phyloP scores from a whole-genome alignment of 1,284 basidiomycete species.

The Sanghuangporus baumii region DNA sequence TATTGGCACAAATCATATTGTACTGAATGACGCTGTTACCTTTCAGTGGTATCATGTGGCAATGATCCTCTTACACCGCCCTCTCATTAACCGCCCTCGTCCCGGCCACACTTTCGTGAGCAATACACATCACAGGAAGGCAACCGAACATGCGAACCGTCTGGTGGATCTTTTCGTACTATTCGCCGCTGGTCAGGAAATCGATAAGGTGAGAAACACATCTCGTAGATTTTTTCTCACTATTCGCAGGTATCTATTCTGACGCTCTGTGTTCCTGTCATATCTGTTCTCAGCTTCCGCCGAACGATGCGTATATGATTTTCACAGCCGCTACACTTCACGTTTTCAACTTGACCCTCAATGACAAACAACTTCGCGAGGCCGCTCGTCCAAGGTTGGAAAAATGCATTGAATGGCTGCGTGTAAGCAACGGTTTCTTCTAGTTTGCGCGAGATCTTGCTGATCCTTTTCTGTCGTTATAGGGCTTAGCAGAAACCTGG shows the following conservation, averaged over 20 bases:
- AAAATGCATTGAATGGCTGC: conserved; percentile 17
- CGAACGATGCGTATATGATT: conserved; percentile 18
- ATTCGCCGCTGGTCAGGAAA: conserved; percentile 15
- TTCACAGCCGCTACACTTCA: conserved; percentile 17
- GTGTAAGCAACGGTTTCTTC: conserved; percentile 3
- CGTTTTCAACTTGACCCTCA: conserved; percentile 15
- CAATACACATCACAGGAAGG: conserved; percentile 17
- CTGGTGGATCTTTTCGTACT: conserved; percentile 16
- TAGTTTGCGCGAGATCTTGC: background rate
- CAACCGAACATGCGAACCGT: conserved; percentile 17
- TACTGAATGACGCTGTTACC: background rate
- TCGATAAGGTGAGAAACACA: conserved; percentile 10
- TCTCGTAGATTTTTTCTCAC: background rate
- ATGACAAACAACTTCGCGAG: conserved; percentile 12
- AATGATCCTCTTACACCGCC: conserved; percentile 17
- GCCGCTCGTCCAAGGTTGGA: conserved; percentile 12
- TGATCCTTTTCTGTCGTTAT: background rate
- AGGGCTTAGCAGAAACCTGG: conserved; percentile 19
- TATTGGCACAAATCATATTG: background rate
- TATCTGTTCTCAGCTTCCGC: conserved; percentile 14
- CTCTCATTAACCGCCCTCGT: conserved; percentile 13
- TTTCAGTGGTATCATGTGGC: conserved; percentile 18
- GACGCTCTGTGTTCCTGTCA: background rate
- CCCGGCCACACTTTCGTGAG: conserved; percentile 12
- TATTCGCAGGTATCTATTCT: background rate